Evolutionary conservation across 192 early-diverging fungal genomes (phyloP), one percentile per base, ranked within the genome.

Genomic region (Rhizophagus sp.): DNA sequence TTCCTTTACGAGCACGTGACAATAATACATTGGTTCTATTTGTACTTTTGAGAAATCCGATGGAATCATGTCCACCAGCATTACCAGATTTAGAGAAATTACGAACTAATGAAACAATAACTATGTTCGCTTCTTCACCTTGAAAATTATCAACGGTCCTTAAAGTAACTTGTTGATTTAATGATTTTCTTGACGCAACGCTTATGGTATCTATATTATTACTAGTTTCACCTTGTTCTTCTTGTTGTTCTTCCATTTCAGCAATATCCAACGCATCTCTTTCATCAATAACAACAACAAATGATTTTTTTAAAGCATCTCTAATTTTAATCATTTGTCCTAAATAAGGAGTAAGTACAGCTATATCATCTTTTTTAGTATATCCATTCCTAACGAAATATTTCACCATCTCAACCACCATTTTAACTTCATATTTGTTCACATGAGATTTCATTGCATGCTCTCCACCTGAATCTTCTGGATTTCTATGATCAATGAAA

Each of bases 11-110:
- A 1, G 90, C 90, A 33, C 90, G 81, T 15, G 89, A 90, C 2
- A 90, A 50, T 9, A 90, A 67, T 3, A 91, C 90, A 47, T 90
- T 91, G 2, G 86, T 84, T 17, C 90, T 86, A 74, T 91, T 91
- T 22, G 69, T 62, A 30, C 84, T 83, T 68, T 88, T 88, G 49
- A 90, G 76, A 74, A 91, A 91, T 4, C 90, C 90, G 67, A 88
- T 90, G 2, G 80, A 62, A 11, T 71, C 66, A 17, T 79, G 65
- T 7, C 78, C 74, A 15, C 77, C 57, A 4, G 62, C 36, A 36
- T 3, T 36, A 5, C 36, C 36, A 36, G 36, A 4, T 10, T 72
- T 81, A 47, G 72, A 78, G 6, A 8, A 24, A 30, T 82, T 85
- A 11, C 86, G 84, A 15, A 86, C 85, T 71, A 86, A 78, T 1